Conservation (phyloP, 495 filamentous ascomycete genomes). For the Aspergillus cristatus region DNA sequence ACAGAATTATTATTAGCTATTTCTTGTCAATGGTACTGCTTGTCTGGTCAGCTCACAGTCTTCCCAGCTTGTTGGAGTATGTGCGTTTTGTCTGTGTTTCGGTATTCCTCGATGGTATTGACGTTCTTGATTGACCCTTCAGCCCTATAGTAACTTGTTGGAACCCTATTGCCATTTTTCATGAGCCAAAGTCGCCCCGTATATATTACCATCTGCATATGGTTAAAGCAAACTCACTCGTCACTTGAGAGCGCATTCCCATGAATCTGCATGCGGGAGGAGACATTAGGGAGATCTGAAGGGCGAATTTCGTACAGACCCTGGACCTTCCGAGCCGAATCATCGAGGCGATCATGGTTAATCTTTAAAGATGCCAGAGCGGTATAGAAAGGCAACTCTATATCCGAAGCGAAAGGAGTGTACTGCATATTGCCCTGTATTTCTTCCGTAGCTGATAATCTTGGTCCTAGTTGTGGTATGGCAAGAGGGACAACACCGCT, state of each 20-base stretch:
- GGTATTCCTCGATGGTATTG: constrained; percentile 93
- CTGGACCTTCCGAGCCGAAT: constrained; percentile 76
- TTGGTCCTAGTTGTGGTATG: neutral
- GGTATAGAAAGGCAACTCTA: constrained; percentile 90
- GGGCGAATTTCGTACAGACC: constrained; percentile 81
- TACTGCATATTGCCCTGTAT: constrained; percentile 41
- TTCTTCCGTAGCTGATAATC: neutral
- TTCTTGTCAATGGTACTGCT: neutral
- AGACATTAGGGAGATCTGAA: constrained; percentile 56
- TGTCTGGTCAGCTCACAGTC: constrained; percentile 46
- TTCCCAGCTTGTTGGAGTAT: constrained; percentile 65
- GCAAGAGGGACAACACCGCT: no score
- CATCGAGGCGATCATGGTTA: constrained; percentile 91
- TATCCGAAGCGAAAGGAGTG: constrained; percentile 82
- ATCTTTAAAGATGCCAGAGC: constrained; percentile 83
- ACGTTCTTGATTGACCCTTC: constrained; percentile 94
- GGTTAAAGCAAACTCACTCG: constrained; percentile 48
- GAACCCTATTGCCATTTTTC: constrained; percentile 45
- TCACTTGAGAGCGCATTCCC: constrained; percentile 74
- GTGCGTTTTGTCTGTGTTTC: constrained; percentile 58
- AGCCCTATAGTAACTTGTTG: constrained; percentile 63
- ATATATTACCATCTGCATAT: neutral
- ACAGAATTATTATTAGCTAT: neutral
- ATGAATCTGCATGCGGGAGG: constrained; percentile 78
- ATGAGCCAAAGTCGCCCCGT: neutral